Base-by-base conservation (phyloP, 2,329 filamentous ascomycete genomes). In the Lasiodiplodia gonubiensis region DNA sequence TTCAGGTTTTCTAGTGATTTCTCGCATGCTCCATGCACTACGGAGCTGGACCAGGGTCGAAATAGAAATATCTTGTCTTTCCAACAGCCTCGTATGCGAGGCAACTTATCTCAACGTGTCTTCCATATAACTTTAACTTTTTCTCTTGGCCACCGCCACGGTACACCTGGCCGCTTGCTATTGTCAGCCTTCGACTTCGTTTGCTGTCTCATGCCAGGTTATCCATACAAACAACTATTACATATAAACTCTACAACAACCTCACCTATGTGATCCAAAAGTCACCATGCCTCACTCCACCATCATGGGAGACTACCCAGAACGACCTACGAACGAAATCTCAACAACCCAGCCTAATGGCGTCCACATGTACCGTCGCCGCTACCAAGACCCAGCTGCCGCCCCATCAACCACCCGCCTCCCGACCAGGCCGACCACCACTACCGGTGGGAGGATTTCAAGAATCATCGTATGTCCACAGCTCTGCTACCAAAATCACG, bases 1-100 rank as follows among this genome's bases (percentile, higher is more conserved):
- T 63, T 63, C n/a, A 18, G 59, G 59, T 35, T 51, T n/a, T 63
- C 59, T 63, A 46, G 46, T 51, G 37, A 51, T 52, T 63, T 63
- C 59, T 51, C 23, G 42, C 59, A 51, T 11, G 46, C 46, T 63
- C 59, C 59, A 63, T 16, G 8, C 16, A 33, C 27, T n/a, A 51
- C 39, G 42, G 59, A 63, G 59, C 42, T 35, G 49, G 57, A 49
- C 39, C 59, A 21, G 59, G 42, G 59, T 37, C 12, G n/a, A 51
- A 63, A 51, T 63, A 37, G 21, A 63, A 63, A 51, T 61, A 63
- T 48, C 25, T 48, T 30, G 16, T 21, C 39, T 30, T 30, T 48
- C 39, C 39, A 21, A 46, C 11, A 3, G 7, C 33, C 30, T 48
- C 39, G 21, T 27, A 48, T 4, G 48, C 14, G 46, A 33, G 16